Evolutionary conservation across 2,329 filamentous ascomycete species (phyloP).

Genomic region (Trichoderma arundinaceum): DNA sequence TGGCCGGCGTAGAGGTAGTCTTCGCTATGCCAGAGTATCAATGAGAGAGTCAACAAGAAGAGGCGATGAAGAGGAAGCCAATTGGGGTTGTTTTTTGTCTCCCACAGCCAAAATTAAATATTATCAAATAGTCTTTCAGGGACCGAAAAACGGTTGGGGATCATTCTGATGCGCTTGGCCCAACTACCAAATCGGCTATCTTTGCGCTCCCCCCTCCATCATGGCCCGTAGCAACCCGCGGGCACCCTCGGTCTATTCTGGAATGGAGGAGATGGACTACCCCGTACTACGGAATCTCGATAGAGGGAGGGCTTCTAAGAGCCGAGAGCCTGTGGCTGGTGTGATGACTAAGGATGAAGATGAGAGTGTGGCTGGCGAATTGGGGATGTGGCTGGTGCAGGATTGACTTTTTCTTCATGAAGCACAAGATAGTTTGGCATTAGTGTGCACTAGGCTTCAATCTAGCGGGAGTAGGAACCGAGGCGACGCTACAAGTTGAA

Average conservation of each 20-base stretch:
- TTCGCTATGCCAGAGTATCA: background rate
- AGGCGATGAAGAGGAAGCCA: background rate
- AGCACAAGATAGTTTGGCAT: no score
- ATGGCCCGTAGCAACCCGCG: conserved; percentile 28
- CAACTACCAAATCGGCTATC: conserved; percentile 28
- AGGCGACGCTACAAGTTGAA: background rate
- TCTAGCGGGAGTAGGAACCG: background rate
- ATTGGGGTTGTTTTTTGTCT: background rate
- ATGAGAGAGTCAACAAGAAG: background rate
- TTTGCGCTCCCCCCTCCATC: conserved; percentile 23
- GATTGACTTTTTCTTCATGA: background rate
- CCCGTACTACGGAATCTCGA: no score
- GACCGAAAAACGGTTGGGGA: conserved; percentile 25
- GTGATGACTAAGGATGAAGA: background rate
- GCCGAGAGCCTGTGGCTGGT: background rate
- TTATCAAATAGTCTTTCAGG: conserved; percentile 23
- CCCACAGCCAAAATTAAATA: background rate
- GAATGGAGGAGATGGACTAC: background rate
- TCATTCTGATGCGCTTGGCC: conserved; percentile 7
- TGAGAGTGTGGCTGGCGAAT: no score
- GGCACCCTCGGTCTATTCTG: conserved; percentile 22
- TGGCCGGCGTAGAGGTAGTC: background rate
- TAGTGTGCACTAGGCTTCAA: background rate
- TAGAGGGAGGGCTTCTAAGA: background rate
- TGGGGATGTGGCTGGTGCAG: background rate